Base-by-base conservation (phyloP, 2,329 filamentous ascomycete species). In the Fusarium clavum region DNA sequence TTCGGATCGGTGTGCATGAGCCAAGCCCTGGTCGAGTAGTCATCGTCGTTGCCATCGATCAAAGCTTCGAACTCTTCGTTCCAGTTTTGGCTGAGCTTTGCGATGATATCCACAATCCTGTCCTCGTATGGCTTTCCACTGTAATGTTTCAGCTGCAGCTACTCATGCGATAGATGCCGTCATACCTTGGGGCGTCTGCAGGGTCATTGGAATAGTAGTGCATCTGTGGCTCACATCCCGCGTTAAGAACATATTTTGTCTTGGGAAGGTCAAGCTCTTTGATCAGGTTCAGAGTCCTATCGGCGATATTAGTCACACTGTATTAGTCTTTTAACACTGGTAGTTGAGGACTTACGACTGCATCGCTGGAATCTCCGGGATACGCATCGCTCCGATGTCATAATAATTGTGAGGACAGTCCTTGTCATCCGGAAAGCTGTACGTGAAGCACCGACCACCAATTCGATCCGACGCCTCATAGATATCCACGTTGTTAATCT, bases 331-430 rank as follows among this genome's bases (percentile, higher is more conserved):
- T 13, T 8, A 4, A 1, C 7, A 1, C 5, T 3, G 2, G 5
- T 10, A 5, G 13, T 1, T 3, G 2, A 47, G 4, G 4, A 43
- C 65, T 32, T 3, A 70, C 68, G 68, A 70, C 14, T 58, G 20
- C 68, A 67, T 67, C 0, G 67, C 57, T 4, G 48, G 34, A 12
- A 71, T 71, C 6, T 71, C 41, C 0, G 68, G 68, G 1, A 70
- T 70, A 3, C 68, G 67, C 67, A 71, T 71, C 0, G 63, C 67
- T 1, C 67, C 69, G 6, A 71, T 57, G 3, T 71, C 68, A 7
- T 71, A 71, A 14, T 70, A 71, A 14, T 70, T 64, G 5, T 70
- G 63, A 2, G 62, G 52, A 9, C 52, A 64, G 6, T 57, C 32
- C 1, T 38, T 27, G 8, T 65, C 57, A 2, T 68, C n/a, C 0